Evolutionary conservation across 257 asterid genomes (phyloP).

Genomic region (Penstemon eatonii): DNA sequence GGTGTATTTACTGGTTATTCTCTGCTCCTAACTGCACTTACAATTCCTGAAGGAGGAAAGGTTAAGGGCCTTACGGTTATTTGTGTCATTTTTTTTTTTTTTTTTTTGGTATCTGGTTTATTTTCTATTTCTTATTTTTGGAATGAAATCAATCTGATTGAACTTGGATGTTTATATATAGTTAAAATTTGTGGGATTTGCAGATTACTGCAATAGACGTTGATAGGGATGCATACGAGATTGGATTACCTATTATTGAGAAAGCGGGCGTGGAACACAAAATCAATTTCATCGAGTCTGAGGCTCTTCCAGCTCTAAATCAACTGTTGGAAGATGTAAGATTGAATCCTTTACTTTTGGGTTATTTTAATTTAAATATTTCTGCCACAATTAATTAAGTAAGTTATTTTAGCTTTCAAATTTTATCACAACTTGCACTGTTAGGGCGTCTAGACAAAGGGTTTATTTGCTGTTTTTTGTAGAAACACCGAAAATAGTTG

Average conservation of each 20-base stretch:
- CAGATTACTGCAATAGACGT: constrained; percentile 60
- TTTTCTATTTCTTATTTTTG: background rate
- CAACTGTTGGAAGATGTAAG: constrained; percentile 45
- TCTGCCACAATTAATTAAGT: no score
- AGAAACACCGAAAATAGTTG: no score
- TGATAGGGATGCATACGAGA: constrained; percentile 38
- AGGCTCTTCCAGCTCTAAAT: constrained; percentile 53
- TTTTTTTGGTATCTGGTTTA: background rate
- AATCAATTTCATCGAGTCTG: constrained; percentile 51
- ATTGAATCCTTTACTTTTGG: background rate
- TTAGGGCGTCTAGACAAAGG: no score
- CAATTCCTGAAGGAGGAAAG: constrained; percentile 64
- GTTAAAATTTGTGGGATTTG: background rate
- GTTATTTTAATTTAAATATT: background rate
- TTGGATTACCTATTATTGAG: constrained; percentile 51
- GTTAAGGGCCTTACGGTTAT: constrained; percentile 11
- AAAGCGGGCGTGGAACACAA: constrained; percentile 55
- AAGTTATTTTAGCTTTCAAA: no score
- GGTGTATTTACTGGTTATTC: constrained; percentile 73
- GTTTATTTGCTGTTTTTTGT: no score
- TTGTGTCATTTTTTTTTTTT: background rate
- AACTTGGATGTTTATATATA: background rate
- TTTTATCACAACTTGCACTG: no score
- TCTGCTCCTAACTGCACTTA: constrained; percentile 54
- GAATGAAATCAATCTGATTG: no score